A percentile compares a stretch with the other conserved stretches of the same genome.
Evolutionary conservation across 1,139 yeast species (phyloP).

Genomic region (Scheffersomyces insectosa): DNA sequence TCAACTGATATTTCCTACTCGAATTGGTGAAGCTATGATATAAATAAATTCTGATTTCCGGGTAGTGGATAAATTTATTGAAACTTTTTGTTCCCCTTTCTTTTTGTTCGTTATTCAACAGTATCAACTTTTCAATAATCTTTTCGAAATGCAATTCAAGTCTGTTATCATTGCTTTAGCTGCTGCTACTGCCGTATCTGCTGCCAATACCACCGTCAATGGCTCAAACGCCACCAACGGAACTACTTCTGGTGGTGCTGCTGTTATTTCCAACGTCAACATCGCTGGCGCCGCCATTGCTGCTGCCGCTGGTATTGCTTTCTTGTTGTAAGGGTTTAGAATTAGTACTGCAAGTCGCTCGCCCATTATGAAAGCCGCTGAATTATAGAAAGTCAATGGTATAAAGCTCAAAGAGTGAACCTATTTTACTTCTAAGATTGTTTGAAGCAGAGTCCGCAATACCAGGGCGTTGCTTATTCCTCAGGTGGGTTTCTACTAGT

Average conservation of each 20-base stretch:
- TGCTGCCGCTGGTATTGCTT: slow-evolving; percentile 49
- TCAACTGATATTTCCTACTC: too few relatives aligned
- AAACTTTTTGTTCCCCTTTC: not conserved
- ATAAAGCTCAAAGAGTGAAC: too few relatives aligned
- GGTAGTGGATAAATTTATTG: not conserved
- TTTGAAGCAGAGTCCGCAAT: too few relatives aligned
- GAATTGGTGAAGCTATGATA: not conserved
- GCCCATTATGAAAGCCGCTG: too few relatives aligned
- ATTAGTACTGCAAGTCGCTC: too few relatives aligned
- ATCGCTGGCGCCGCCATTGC: slow-evolving; percentile 40
- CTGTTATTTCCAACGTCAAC: slow-evolving; percentile 17
- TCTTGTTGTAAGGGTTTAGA: slow-evolving; percentile 33
- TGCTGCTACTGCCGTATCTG: slow-evolving; percentile 46
- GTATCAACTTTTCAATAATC: not conserved
- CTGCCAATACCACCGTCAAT: slow-evolving; percentile 39
- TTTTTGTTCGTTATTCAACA: not conserved
- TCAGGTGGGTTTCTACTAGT: too few relatives aligned
- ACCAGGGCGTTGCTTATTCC: too few relatives aligned
- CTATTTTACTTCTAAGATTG: too few relatives aligned
- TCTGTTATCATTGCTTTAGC: slow-evolving; percentile 46
- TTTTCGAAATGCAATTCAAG: slow-evolving; percentile 45
- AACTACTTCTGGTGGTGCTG: slow-evolving; percentile 17
- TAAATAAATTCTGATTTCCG: not conserved
- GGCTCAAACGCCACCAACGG: slow-evolving; percentile 22
- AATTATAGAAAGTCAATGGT: too few relatives aligned